These are phyloP conservation scores for Penstemon eatonii DNA, from an alignment of 257 asterid genomes.

Conservation along the genomic window DNA sequence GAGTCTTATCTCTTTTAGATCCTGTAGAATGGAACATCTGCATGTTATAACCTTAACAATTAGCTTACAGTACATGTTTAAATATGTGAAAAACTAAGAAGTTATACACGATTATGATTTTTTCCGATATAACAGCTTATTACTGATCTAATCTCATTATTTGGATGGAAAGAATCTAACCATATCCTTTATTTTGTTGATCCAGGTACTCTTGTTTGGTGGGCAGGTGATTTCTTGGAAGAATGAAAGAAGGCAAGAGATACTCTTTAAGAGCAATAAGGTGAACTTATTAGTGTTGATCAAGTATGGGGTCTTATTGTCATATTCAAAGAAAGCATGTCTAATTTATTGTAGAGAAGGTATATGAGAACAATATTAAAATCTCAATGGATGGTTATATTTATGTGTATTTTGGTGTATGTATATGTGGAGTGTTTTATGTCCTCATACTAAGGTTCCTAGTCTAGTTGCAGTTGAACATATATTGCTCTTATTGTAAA, in stretches of 20 bases:
- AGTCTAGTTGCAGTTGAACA: no score
- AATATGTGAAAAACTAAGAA: background rate
- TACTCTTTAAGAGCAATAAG: constrained; percentile 66
- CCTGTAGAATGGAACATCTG: background rate
- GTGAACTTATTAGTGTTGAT: constrained; percentile 32
- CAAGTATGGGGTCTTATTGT: background rate
- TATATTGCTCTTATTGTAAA: no score
- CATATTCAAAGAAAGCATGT: background rate
- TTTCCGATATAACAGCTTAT: background rate
- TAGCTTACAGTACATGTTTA: constrained; percentile 1
- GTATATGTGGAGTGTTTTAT: background rate
- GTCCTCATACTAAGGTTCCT: background rate
- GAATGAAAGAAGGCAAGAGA: constrained; percentile 70
- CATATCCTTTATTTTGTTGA: constrained; percentile 19
- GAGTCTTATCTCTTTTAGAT: no score
- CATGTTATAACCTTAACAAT: background rate
- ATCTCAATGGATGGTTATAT: constrained; percentile 14
- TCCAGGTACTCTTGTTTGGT: constrained; percentile 68
- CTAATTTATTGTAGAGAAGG: background rate
- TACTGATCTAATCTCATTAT: background rate
- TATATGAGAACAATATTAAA: background rate
- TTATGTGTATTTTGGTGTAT: background rate
- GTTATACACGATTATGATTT: background rate
- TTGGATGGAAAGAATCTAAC: constrained; percentile 15
- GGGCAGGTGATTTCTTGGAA: constrained; percentile 81